Percentiles rank a stretch among this genome's conserved stretches.
Evolutionary conservation across 2,329 filamentous ascomycete species (phyloP).

Genomic region (Colletotrichum trifolii): DNA sequence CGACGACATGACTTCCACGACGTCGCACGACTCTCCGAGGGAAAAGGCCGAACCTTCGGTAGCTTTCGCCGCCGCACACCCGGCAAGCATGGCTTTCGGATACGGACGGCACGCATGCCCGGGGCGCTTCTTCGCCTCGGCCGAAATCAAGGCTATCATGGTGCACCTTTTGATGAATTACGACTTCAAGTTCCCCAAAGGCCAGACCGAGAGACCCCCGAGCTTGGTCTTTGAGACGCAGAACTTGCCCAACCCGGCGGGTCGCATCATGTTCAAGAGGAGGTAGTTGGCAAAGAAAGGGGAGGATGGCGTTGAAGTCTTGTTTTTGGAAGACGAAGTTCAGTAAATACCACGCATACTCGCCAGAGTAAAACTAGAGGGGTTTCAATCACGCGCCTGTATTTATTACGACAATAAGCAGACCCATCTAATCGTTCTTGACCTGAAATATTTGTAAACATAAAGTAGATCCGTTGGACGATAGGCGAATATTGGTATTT

Average conservation of each 20-base stretch:
- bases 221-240: slow-evolving; percentile 14
- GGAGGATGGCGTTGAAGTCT: too few species aligned
- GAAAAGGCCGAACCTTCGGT: not conserved
- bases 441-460: too few species aligned
- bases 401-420: too few species aligned
- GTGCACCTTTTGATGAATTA: not conserved
- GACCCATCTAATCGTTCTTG: too few species aligned
- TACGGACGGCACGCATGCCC: slow-evolving; percentile 21
- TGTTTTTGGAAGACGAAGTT: too few species aligned
- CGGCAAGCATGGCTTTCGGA: slow-evolving; percentile 11
- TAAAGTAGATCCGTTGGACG: too few species aligned
- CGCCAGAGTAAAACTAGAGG: too few species aligned
- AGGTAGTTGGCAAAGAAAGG: not conserved
- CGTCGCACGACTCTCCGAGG: not conserved
- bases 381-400: too few species aligned
- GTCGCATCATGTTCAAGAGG: slow-evolving; percentile 9
- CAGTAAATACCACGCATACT: too few species aligned
- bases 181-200: slow-evolving; percentile 1
- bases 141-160: slow-evolving; percentile 18
- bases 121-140: slow-evolving; percentile 16
- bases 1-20: not conserved
- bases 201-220: not conserved
- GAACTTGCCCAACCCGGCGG: slow-evolving; percentile 7
- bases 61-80: slow-evolving; percentile 14
- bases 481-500: too few species aligned